Conservation (phyloP, 169 alveolate species). For the Theileria sp. region DNA sequence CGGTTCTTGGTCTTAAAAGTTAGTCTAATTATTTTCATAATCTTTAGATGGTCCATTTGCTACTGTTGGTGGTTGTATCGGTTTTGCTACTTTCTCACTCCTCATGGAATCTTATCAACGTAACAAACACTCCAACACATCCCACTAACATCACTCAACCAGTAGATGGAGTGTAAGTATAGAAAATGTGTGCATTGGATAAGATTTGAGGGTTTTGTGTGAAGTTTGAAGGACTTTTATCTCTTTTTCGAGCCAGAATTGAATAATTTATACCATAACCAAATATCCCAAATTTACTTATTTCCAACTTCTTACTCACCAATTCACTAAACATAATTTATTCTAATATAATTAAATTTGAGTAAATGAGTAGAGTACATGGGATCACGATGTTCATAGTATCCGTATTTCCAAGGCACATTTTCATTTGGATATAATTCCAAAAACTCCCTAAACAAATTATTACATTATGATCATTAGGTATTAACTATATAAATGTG, state of each 20-base stretch:
- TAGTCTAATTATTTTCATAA: conserved; percentile 1
- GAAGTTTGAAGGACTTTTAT: conserved; percentile 24
- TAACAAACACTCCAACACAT: neutral
- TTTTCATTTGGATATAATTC: conserved; percentile 74
- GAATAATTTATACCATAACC: conserved; percentile 60
- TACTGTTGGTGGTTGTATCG: conserved; percentile 71
- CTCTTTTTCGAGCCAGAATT: conserved; percentile 29
- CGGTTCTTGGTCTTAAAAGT: conserved; percentile 70
- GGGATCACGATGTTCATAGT: conserved; percentile 75
- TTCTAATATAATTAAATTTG: neutral
- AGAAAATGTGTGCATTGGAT: conserved; percentile 26
- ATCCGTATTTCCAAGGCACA: conserved; percentile 79
- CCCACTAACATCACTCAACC: neutral
- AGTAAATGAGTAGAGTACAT: conserved; percentile 20
- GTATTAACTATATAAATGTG: neutral
- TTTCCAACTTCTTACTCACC: conserved; percentile 14
- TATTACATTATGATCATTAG: no score
- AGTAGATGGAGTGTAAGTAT: conserved; percentile 35
- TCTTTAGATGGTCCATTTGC: conserved; percentile 60
- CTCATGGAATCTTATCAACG: conserved; percentile 66
- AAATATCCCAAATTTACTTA: conserved; percentile 44
- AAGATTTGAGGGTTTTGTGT: conserved; percentile 22
- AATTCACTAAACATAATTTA: conserved; percentile 24
- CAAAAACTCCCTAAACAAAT: conserved; percentile 45
- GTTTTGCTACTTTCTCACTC: conserved; percentile 77